Conservation (phyloP, 345 rosid species). For the Carallia brachiata region DNA sequence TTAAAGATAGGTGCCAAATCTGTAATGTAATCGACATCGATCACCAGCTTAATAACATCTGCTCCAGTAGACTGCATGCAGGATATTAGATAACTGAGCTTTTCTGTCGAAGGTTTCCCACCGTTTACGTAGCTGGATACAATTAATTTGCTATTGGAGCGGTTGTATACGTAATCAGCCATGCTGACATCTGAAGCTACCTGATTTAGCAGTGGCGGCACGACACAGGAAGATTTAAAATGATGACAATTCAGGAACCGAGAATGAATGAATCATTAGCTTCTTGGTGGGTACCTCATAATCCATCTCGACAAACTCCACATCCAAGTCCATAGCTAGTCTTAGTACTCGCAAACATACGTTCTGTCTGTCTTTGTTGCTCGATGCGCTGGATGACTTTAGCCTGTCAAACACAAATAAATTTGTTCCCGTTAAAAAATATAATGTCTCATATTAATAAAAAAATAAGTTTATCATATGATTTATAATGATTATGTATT, state of each 20-base stretch:
- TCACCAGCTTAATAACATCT: conserved; percentile 44
- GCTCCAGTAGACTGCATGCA: conserved; percentile 45
- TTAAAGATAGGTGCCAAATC: conserved; percentile 43
- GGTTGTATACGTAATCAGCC: conserved; percentile 23
- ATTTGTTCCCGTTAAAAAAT: neutral
- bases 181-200: conserved; percentile 31
- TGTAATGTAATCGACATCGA: conserved; percentile 43
- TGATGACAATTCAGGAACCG: too few species aligned
- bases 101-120: conserved; percentile 38
- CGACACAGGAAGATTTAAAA: too few species aligned
- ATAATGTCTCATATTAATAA: too few species aligned
- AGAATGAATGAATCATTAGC: neutral
- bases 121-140: conserved; percentile 43
- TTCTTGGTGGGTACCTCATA: conserved; percentile 31
- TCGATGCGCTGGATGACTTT: conserved; percentile 18
- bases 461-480: too few species aligned
- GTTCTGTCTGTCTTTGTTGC: conserved; percentile 13
- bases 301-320: conserved; percentile 46
- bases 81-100: conserved; percentile 38
- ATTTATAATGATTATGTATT: too few species aligned
- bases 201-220: conserved; percentile 8
- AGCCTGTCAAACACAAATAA: conserved; percentile 18
- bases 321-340: conserved; percentile 34
- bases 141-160: conserved; percentile 28
- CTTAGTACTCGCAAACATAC: conserved; percentile 32